Conservation (phyloP, 768 basidiomycete species). For the Rhizopogon vinicolor region DNA sequence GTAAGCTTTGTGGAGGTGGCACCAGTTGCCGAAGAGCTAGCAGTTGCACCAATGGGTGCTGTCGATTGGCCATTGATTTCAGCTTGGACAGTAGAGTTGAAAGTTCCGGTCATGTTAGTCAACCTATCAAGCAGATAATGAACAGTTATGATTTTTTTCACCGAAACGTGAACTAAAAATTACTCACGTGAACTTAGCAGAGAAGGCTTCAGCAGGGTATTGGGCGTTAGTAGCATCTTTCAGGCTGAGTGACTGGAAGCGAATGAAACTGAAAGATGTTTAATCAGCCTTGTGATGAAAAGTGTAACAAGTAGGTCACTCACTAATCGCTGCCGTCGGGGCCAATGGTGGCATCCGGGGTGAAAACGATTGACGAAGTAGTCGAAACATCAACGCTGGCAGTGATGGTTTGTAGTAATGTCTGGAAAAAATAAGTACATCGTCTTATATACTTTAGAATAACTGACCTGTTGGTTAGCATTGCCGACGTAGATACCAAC, state of each 20-base stretch:
- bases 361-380: conserved; percentile 43
- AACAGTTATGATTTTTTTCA: too few relatives aligned
- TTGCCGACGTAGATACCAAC: conserved; percentile 66
- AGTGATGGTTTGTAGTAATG: conserved; percentile 49
- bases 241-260: conserved; percentile 54
- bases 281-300: background rate
- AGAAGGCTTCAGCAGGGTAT: conserved; percentile 68
- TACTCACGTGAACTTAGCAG: conserved; percentile 70
- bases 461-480: conserved; percentile 51
- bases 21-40: conserved; percentile 14
- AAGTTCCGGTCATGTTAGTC: conserved; percentile 65
- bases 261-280: conserved; percentile 58
- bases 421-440: conserved; percentile 31
- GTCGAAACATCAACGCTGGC: conserved; percentile 48
- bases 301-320: conserved; percentile 10
- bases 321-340: conserved; percentile 55
- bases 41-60: conserved; percentile 46
- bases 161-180: background rate
- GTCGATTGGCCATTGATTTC: conserved; percentile 61
- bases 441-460: background rate
- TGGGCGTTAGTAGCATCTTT: conserved; percentile 49
- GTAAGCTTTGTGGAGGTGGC: background rate
- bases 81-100: conserved; percentile 48
- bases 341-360: conserved; percentile 47
- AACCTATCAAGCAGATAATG: conserved; percentile 38